Base-by-base conservation (phyloP, 2,329 filamentous ascomycete genomes). In the Colletotrichum godetiae region DNA sequence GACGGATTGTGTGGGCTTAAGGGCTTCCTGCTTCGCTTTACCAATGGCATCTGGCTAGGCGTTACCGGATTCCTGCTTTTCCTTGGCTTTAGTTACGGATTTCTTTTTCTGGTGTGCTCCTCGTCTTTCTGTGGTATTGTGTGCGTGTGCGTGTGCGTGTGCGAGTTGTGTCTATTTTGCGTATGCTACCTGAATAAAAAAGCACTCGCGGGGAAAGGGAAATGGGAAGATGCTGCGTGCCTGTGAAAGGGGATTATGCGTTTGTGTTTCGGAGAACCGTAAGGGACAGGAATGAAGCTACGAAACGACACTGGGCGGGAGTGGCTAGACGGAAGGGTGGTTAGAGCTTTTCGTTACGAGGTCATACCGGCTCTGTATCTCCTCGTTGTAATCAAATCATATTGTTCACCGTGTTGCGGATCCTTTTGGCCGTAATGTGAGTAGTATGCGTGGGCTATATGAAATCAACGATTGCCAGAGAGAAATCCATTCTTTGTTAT, bases 21-120 rank as follows among this genome's bases (percentile, higher is more conserved):
- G 61, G 61, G 61, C n/a, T 64, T 13, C 19, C 27, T 64, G 61
- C 53, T 64, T 64, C 61, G 61, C 61, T 64, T 60, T 49, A 61
- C 61, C 70, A 75, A 70, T 73, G 68, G 74, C 66, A 67, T 63
- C 52, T 72, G 68, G 59, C 68, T 68, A 66, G 73, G 75, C 75
- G 75, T 76, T 76, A 67, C 69, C 72, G 75, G 64, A 53, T 69
- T 31, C 33, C 15, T 66, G 66, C 64, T 62, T 62, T 67, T 68
- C 37, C 15, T 19, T 67, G 15, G 42, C 42, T 49, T 49, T 22
- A 49, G 19, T 49, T 66, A 22, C 52, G 46, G 29, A 58, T 63
- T 46, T 58, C 56, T 35, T 68, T 31, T 57, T 61, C 56, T 65
- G 53, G 52, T 53, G 12, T 57, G n/a, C 55, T 37, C 35, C 37